Evolutionary conservation across 108 stramenopile genomes (phyloP).

Genomic region (Nitzschia putrida): DNA sequence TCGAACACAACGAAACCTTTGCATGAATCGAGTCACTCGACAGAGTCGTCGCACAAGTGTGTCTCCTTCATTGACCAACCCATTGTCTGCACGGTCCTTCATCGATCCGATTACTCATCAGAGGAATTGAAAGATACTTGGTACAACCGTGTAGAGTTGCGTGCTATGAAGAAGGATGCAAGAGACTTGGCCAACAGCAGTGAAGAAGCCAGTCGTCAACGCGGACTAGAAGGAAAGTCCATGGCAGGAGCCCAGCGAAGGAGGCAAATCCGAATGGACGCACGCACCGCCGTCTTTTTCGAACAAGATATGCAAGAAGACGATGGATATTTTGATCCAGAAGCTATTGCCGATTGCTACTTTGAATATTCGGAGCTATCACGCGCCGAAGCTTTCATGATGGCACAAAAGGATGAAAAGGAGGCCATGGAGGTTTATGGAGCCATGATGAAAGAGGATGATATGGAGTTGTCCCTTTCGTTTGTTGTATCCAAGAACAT

Average conservation of each 20-base stretch:
- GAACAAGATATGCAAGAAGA: slow-evolving; percentile 32
- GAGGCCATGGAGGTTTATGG: slow-evolving; percentile 17
- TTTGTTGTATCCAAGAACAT: not conserved
- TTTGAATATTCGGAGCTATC: slow-evolving; percentile 22
- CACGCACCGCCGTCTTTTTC: slow-evolving; percentile 27
- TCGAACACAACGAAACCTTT: not conserved
- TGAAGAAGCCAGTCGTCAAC: slow-evolving; percentile 4
- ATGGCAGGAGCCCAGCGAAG: slow-evolving; percentile 18
- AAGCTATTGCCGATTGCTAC: slow-evolving; percentile 31
- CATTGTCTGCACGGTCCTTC: slow-evolving; percentile 2
- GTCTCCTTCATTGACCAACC: slow-evolving; percentile 21
- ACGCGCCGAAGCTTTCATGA: slow-evolving; percentile 23
- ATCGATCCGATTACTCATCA: slow-evolving; percentile 8
- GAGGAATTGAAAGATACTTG: slow-evolving; percentile 23
- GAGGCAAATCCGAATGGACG: slow-evolving; percentile 23
- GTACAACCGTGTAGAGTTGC: slow-evolving; percentile 25
- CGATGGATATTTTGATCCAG: slow-evolving; percentile 30
- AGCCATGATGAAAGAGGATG: slow-evolving; percentile 2
- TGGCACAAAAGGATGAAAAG: slow-evolving; percentile 18
- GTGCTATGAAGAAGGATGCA: slow-evolving; percentile 23
- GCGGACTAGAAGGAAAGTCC: slow-evolving; percentile 30
- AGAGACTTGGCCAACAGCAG: slow-evolving; percentile 10
- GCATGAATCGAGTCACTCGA: not conserved
- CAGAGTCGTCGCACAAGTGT: slow-evolving; percentile 2
- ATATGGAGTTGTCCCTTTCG: not conserved